Evolutionary conservation across 352 stramenopile species (phyloP).

Genomic region (Bremia lactucae): DNA sequence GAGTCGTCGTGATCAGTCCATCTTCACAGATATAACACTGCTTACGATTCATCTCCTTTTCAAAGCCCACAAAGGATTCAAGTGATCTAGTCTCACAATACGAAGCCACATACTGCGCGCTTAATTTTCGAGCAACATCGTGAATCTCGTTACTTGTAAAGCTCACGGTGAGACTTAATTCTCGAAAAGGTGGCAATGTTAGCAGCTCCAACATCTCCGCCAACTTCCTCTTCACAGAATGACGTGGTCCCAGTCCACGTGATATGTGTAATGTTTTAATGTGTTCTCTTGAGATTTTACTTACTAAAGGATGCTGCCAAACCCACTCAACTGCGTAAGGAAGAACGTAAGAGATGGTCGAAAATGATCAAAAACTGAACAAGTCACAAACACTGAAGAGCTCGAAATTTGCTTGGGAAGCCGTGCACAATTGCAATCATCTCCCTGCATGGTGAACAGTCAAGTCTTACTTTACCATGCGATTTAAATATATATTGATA

Average conservation of each 20-base stretch:
- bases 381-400: constrained; percentile 51
- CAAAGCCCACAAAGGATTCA: constrained; percentile 4
- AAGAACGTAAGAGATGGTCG: not conserved
- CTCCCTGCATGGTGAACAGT: constrained; percentile 40
- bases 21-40: constrained; percentile 42
- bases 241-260: constrained; percentile 31
- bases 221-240: constrained; percentile 61
- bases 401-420: constrained; percentile 65
- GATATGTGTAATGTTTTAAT: constrained; percentile 23
- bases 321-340: constrained; percentile 50
- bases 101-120: constrained; percentile 21
- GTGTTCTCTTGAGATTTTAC: constrained; percentile 37
- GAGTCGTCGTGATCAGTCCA: constrained; percentile 7
- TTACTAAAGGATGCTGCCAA: constrained; percentile 60
- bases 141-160: constrained; percentile 41
- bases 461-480: too few species aligned
- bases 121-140: constrained; percentile 21
- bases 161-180: constrained; percentile 34
- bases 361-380: not conserved
- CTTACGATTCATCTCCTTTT: not conserved
- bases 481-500: not conserved
- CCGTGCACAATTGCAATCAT: constrained; percentile 66
- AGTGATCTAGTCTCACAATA: constrained; percentile 29
- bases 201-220: constrained; percentile 58
- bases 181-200: constrained; percentile 39